These are phyloP conservation scores for Fusarium irregulare DNA, from an alignment of 2,329 filamentous ascomycete species.

Conservation along the genomic window DNA sequence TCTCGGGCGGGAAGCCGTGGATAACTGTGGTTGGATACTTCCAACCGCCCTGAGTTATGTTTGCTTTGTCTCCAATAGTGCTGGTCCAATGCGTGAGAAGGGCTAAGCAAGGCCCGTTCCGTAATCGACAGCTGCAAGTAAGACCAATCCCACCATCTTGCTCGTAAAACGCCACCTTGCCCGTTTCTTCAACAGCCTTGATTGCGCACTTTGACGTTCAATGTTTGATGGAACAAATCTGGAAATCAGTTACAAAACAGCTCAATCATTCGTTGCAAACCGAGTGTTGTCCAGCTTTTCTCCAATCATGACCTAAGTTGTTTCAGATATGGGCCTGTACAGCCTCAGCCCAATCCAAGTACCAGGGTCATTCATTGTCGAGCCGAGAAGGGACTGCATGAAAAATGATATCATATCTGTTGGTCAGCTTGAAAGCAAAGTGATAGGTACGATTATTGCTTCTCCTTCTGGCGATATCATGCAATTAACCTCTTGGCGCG, in stretches of 20 bases:
- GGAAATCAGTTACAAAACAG: too few relatives aligned
- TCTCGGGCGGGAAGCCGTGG: not conserved
- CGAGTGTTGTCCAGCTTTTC: too few relatives aligned
- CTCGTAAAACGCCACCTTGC: not conserved
- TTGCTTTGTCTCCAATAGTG: not conserved
- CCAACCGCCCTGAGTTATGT: not conserved
- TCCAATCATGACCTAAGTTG: not conserved
- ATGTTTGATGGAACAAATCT: too few relatives aligned
- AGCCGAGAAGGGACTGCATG: not conserved
- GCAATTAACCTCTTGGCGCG: not conserved
- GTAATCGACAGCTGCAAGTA: not conserved
- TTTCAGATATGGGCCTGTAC: too few relatives aligned
- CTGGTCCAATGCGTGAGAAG: not conserved
- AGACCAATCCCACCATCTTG: not conserved
- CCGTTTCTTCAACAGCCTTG: not conserved
- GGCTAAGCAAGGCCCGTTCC: not conserved
- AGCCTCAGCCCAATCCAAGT: too few relatives aligned
- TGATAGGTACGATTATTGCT: not conserved
- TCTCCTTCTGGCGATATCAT: not conserved
- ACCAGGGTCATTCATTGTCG: not conserved
- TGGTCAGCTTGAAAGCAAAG: not conserved
- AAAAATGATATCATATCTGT: not conserved
- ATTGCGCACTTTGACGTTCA: too few relatives aligned
- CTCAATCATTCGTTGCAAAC: too few relatives aligned
- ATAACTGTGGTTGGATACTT: not conserved